Percentiles rank a stretch among this genome's conserved stretches.
These are phyloP conservation scores for Triangularia verruculosa DNA, from an alignment of 2,329 filamentous ascomycete genomes.

Conservation along the genomic window DNA sequence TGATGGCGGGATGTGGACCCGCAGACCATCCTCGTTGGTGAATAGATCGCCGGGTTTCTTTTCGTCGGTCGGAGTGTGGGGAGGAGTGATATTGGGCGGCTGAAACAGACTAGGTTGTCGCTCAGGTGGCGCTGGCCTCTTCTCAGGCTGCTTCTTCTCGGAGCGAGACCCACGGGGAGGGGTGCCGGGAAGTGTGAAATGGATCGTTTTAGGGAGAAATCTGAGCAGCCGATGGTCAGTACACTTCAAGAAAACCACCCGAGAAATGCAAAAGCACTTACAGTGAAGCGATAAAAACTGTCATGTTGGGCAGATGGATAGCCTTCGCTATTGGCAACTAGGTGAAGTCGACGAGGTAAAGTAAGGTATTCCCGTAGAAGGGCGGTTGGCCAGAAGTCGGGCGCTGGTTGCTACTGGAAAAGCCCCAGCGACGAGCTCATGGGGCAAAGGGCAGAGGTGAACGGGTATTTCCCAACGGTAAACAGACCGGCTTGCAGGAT, in stretches of 20 bases:
- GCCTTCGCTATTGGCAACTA: not conserved
- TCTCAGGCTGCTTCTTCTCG: constrained; percentile 27
- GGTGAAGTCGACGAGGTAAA: not conserved
- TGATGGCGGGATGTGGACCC: constrained; percentile 50
- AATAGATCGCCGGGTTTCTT: constrained; percentile 47
- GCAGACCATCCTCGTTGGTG: constrained; percentile 55
- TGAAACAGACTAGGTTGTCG: constrained; percentile 54
- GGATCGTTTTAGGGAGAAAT: constrained; percentile 87
- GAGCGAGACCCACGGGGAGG: constrained; percentile 40
- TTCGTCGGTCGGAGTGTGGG: constrained; percentile 54
- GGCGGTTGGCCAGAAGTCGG: not conserved
- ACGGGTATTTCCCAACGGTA: not conserved
- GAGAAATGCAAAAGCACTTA: constrained; percentile 25
- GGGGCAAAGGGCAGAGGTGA: not conserved
- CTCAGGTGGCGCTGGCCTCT: constrained; percentile 27
- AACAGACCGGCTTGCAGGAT: not conserved
- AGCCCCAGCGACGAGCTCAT: not conserved
- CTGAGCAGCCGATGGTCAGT: constrained; percentile 46
- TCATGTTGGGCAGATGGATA: constrained; percentile 40
- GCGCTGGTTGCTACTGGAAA: not conserved
- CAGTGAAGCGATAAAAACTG: constrained; percentile 49
- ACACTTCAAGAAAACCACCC: not conserved
- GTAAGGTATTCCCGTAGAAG: not conserved
- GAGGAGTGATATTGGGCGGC: constrained; percentile 46
- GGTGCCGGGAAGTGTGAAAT: constrained; percentile 70